Evolutionary conservation across 78 protist species (phyloP).

Genomic region (Guillardia theta): DNA sequence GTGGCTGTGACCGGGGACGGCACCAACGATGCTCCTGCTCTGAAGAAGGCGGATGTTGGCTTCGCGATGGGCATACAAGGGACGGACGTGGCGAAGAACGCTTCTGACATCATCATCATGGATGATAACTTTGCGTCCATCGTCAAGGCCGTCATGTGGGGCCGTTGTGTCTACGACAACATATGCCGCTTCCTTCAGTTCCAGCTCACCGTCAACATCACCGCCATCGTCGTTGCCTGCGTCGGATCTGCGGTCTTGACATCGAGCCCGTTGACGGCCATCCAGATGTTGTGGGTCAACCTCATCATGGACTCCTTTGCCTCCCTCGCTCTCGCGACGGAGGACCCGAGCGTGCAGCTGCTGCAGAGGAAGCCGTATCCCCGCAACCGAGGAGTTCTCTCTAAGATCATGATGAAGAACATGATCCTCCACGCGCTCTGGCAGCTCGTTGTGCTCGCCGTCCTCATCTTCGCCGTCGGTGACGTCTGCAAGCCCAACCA

Average conservation of each 20-base stretch:
- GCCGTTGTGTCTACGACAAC: slow-evolving; percentile 71
- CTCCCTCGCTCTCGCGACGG: slow-evolving; percentile 77
- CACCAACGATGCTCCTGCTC: slow-evolving; percentile 97
- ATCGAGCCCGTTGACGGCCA: slow-evolving; percentile 61
- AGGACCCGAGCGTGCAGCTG: neutral
- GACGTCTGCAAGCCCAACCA: neutral
- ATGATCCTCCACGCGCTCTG: slow-evolving; percentile 26
- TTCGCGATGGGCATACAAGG: slow-evolving; percentile 94
- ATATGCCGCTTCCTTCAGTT: slow-evolving; percentile 76
- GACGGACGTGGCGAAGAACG: slow-evolving; percentile 81
- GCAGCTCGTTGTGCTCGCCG: neutral
- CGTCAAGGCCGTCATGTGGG: slow-evolving; percentile 82
- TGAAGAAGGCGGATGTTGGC: slow-evolving; percentile 93
- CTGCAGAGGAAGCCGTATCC: slow-evolving; percentile 47
- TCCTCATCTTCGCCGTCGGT: slow-evolving; percentile 30
- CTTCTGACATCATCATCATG: slow-evolving; percentile 86
- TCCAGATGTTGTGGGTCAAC: slow-evolving; percentile 76
- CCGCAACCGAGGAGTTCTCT: neutral
- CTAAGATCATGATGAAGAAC: slow-evolving; percentile 6
- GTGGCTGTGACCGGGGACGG: slow-evolving; percentile 91
- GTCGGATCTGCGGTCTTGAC: slow-evolving; percentile 36
- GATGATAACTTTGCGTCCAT: slow-evolving; percentile 91
- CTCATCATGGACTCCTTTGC: slow-evolving; percentile 99
- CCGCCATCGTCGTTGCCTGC: slow-evolving; percentile 37
- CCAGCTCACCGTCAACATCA: slow-evolving; percentile 71